Base-by-base conservation (phyloP, 23 red algal genomes). In the Agarophyton chilense region DNA sequence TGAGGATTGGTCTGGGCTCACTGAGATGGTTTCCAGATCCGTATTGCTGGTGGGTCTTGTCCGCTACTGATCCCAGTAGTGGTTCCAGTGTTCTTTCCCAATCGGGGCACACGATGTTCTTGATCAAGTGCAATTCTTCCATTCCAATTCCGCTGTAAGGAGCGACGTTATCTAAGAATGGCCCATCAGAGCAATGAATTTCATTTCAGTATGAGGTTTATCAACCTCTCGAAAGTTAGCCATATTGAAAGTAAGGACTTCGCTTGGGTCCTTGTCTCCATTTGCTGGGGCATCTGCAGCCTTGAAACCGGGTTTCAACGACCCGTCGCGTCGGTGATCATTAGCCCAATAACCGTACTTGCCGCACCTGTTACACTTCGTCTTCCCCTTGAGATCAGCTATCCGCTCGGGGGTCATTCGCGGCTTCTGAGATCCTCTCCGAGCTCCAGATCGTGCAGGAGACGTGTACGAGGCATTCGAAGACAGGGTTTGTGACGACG, bases 21-120 rank as follows among this genome's bases (percentile, higher is more conserved):
- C 87, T 91, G 11, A 45, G 36, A 44, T 91, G 72, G 4, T 81
- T 74, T 14, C 87, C 87, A 19, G 53, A 70, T 2, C 72, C 87
- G 31, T 91, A 81, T 56, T 91, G 54, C 87, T 74, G 79, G n/a
- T 52, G 72, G 17, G 87, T 55, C 19, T 41, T 42, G 56, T 65
- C 53, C 31, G 26, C 47, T 50, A 81, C 45, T 8, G 43, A 6
- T 3, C 24, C 63, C 33, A 53, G 87, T 34, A 91, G 10, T 19
- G 60, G 0, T 13, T 76, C 65, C 1, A 88, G 70, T 25, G 41
- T 26, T 47, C 42, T 46, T 43, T 77, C 38, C 24, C 13, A 76
- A 2, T 88, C 49, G 14, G 66, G 84, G 31, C 65, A 45, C 26
- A 88, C 34, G 1, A 64, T 0, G 0, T 46, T 12, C 50, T 77